These are phyloP conservation scores for Trifolium dubium DNA, from an alignment of 306 rosid genomes.

Conservation along the genomic window DNA sequence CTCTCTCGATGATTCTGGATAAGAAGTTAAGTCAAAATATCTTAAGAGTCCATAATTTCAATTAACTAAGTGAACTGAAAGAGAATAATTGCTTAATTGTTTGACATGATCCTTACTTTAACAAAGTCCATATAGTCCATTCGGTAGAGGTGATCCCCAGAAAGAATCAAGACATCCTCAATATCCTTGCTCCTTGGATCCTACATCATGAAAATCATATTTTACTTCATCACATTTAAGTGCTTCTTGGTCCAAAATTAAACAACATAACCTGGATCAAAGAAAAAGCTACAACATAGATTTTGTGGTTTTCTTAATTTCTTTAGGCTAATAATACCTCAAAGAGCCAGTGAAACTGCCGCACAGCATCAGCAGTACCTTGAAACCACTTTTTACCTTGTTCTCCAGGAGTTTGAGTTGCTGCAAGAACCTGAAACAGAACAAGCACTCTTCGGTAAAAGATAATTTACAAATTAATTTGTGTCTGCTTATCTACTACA, in stretches of 20 bases:
- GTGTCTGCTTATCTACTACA: conserved; percentile 4
- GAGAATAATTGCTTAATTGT: conserved; percentile 21
- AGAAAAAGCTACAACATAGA: background rate
- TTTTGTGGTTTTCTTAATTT: background rate
- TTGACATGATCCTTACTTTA: conserved; percentile 57
- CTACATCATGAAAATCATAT: conserved; percentile 48
- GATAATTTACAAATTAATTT: background rate
- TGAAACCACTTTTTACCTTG: conserved; percentile 88
- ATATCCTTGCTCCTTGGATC: conserved; percentile 80
- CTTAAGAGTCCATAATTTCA: conserved; percentile 33
- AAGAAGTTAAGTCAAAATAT: conserved; percentile 38
- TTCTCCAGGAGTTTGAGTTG: conserved; percentile 96
- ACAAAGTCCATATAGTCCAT: conserved; percentile 97
- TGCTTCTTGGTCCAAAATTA: conserved; percentile 3
- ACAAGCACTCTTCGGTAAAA: conserved; percentile 19
- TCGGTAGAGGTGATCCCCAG: conserved; percentile 90
- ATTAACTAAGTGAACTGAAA: conserved; percentile 14
- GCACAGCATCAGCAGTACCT: conserved; percentile 97
- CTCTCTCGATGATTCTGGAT: conserved; percentile 82
- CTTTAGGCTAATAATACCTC: conserved; percentile 59
- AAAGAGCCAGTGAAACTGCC: conserved; percentile 99
- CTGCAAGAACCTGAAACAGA: conserved; percentile 83
- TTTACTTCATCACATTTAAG: conserved; percentile 26
- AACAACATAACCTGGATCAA: conserved; percentile 16
- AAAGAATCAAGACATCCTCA: conserved; percentile 90